phyloP scores from a whole-genome alignment of 768 basidiomycete species.

The Phanerochaete carnosa region DNA sequence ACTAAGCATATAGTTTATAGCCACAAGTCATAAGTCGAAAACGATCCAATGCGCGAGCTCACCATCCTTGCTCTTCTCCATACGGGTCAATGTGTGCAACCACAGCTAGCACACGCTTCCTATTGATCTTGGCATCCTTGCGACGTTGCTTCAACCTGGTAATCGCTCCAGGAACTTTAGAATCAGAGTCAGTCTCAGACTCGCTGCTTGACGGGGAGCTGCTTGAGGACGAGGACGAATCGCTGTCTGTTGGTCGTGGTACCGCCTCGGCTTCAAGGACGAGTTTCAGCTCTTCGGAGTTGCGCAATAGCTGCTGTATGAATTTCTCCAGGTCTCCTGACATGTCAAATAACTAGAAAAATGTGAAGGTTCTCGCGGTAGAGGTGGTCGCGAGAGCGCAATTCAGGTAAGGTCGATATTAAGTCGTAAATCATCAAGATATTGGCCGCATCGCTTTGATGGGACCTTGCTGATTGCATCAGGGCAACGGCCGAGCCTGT shows the following conservation, averaged over 20 bases:
- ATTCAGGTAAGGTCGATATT: background rate
- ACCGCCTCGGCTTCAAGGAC: conserved; percentile 3
- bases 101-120: conserved; percentile 8
- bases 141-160: background rate
- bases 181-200: background rate
- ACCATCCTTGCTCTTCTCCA: conserved; percentile 17
- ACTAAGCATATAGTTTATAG: conserved; percentile 25
- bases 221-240: background rate
- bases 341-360: background rate
- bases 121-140: background rate
- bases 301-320: background rate
- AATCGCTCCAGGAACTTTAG: background rate
- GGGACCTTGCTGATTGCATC: background rate
- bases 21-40: background rate
- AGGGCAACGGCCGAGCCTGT: background rate
- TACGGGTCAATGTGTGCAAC: conserved; percentile 9
- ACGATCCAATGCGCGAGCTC: background rate
- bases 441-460: background rate
- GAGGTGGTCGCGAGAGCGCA: background rate
- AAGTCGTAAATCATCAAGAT: background rate
- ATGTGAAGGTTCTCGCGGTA: background rate
- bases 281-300: conserved; percentile 14
- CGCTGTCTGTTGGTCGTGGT: background rate
- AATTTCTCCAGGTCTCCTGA: background rate
- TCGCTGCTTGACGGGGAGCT: background rate